Evolutionary conservation across 2,329 filamentous ascomycete genomes (phyloP), one percentile per base, ranked within the genome.

Genomic region (Botryotinia narcissicola): DNA sequence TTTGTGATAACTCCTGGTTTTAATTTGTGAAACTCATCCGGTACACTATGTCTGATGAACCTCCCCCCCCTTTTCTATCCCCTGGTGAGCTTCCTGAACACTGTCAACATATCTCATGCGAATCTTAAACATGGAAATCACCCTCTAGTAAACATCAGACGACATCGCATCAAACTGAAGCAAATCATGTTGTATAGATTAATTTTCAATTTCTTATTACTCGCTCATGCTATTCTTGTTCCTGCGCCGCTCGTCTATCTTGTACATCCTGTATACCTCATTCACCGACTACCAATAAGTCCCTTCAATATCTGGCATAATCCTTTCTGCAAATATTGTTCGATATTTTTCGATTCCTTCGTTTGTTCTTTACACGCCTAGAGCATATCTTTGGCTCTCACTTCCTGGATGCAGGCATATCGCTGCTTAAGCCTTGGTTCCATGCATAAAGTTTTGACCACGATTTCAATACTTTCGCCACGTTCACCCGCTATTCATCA

Each of bases 181-280:
- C 22, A 37, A n/a, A 22, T 9, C 29, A 42, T 14, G 4, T 25
- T 7, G 32, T 14, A n/a, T 42, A n/a, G 9, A 69, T 57, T 57
- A 57, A 57, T 42, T 44, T 35, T 57, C 66, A 69, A 69, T 57
- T 69, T 57, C 35, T 25, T 69, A 69, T 59, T 69, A 69, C 66
- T 32, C 48, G 66, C 37, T 57, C 25, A 25, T 42, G n/a, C 48
- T 57, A 42, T 18, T 57, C 29, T 8, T 51, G 46, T 29, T 68
- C 40, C 35, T 42, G 12, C 22, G 59, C 48, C 37, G 25, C 25
- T 18, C 5, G 12, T 44, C 40, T 62, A n/a, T n/a, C 29, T 69
- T 57, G 48, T 68, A 68, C 48, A 69, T 69, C 66, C 48, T 32
- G n/a, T 59, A 59, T 57, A n/a, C 60, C 10, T 35, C 37, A 57